Base-by-base conservation (phyloP, 768 basidiomycete species). In the Suillus weaverae region DNA sequence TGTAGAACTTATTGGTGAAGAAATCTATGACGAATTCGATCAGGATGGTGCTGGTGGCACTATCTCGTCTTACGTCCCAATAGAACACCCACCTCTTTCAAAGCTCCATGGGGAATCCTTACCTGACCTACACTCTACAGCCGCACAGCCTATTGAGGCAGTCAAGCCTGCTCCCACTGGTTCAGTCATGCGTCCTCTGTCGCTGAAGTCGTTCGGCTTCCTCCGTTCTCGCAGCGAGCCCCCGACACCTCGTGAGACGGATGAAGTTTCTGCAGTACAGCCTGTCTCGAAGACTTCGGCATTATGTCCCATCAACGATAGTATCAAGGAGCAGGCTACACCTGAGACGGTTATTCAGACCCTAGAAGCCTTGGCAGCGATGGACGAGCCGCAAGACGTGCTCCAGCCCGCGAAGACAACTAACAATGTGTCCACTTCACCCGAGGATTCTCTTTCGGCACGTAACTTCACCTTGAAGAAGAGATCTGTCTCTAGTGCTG, bases 1-100 rank as follows among this genome's bases (percentile, higher is more conserved):
- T 59, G 39, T 69, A 92, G 94, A 95, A 72, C 82, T 96, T 13
- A 95, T 96, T 62, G 94, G 94, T 16, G 93, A 95, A 77, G 94
- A 95, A 71, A 95, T 96, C 61, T 93, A 92, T 66, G 93, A 95
- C 71, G 94, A 95, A 77, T 95, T 92, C 72, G 94, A 95, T 71
- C 83, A 85, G 13, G 86, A 92, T 74, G 92, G 90, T 48, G 85
- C 85, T n/a, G 85, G 81, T 66, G 85, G 84, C 82, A 71, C 85
- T 73, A 70, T 81, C 67, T 81, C 77, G 26, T 78, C 71, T 62
- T 84, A 76, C 71, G 79, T 78, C 66, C 76, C 77, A 35, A 73
- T 75, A 38, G 73, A 74, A 57, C 44, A 43, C 35, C 56, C 66
- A 68, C 66, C 72, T 64, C 63, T 50, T 76, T 77, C 67, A 74